Evolutionary conservation across 148 eudicot genomes (phyloP), one percentile per base, ranked within the genome.

Genomic region (Dysphania ambrosioides): DNA sequence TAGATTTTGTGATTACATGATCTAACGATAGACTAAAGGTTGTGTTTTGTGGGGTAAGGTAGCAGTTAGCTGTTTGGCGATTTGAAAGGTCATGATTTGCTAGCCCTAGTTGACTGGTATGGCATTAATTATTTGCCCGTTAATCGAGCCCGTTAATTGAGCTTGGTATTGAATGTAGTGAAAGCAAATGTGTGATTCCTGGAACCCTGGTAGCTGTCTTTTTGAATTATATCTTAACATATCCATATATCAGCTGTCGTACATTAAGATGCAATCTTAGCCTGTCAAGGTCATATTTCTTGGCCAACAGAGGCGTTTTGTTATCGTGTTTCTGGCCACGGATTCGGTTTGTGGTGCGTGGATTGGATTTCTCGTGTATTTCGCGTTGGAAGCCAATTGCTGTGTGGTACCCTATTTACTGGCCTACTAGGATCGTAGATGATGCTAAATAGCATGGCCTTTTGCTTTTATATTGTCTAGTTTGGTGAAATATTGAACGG

Each of bases 51-150:
- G 71, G 71, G 71, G 51, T 40, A n/a, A 47, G 29, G 10, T 0
- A 63, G 26, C 27, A 21, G 6, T 8, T 24, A 11, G n/a, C n/a
- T 27, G 21, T 67, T 67, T 67, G 32, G 10, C 0, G 19, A 1
- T 26, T 67, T 67, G 71, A 67, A 67, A 27, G 71, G 71, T 38
- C 71, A 26, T 67, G n/a, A 8, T 40, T 67, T 41, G 71, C 71
- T 67, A 41, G 53, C 34, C 34, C 55, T 67, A 27, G 24, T 67
- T 67, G 34, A 67, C 53, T 41, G 4, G 71, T 36, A 18, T 36
- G 24, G 24, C 42, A 21, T 44, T 64, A 66, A 21, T 8, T 19
- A 64, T 64, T 34, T 64, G 40, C 42, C 68, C 34, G 15, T 7
- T 34, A 18, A 4, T 24, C 40, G 51, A 38, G 41, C 30, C 68